phyloP scores from a whole-genome alignment of 176 grass and related monocot species.

The Echinochloa phyllopogon region DNA sequence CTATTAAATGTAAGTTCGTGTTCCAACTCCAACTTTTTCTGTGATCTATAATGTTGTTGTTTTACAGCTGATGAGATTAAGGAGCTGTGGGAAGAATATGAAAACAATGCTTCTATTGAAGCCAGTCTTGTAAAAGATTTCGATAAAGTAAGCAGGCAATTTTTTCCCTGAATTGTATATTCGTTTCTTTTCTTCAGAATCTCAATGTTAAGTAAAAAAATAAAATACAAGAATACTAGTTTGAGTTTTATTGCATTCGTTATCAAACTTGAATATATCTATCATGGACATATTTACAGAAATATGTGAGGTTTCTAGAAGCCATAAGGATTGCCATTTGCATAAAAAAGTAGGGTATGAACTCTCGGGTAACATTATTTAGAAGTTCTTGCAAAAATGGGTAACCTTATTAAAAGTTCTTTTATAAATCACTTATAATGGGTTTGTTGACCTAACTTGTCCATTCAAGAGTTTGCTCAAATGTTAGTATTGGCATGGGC shows the following conservation, averaged over 20 bases:
- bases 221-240: not conserved
- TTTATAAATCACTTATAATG: not conserved
- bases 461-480: not conserved
- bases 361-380: not conserved
- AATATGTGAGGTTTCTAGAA: not conserved
- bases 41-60: not conserved
- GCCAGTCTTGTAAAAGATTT: constrained; percentile 97
- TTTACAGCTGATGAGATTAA: constrained; percentile 88
- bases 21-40: not conserved
- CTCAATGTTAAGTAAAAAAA: not conserved
- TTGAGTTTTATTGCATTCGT: not conserved
- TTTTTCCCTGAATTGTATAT: not conserved
- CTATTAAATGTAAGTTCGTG: constrained; percentile 17
- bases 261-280: constrained; percentile 13
- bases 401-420: not conserved
- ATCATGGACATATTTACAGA: not conserved
- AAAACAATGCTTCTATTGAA: constrained; percentile 94
- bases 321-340: not conserved
- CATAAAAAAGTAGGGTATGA: constrained; percentile 6
- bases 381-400: not conserved
- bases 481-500: not conserved
- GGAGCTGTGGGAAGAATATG: constrained; percentile 92
- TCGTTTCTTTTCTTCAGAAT: not conserved
- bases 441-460: not conserved
- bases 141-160: constrained; percentile 72